These are phyloP conservation scores for Paxillus rubicundulus DNA, from an alignment of 768 basidiomycete species.

Conservation along the genomic window DNA sequence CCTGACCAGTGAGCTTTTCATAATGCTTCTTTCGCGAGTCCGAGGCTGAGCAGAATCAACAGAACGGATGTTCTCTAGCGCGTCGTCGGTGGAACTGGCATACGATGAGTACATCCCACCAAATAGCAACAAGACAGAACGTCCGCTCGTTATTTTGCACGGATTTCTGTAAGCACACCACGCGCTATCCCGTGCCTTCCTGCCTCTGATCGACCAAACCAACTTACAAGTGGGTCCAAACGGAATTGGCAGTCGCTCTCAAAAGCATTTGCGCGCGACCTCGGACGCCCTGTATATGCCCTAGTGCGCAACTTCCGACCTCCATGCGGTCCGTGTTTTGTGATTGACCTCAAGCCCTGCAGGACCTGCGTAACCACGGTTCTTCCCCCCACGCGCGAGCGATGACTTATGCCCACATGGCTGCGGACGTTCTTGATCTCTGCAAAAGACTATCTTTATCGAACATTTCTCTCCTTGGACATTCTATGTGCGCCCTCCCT, in stretches of 20 bases:
- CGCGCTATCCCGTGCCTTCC: neutral
- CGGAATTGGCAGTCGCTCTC: slow-evolving; percentile 86
- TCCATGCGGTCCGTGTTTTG: neutral
- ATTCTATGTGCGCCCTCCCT: slow-evolving; percentile 71
- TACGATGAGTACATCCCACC: slow-evolving; percentile 33
- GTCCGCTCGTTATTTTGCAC: slow-evolving; percentile 57
- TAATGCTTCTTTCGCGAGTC: neutral
- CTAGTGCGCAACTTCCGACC: slow-evolving; percentile 43
- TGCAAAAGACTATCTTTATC: slow-evolving; percentile 50
- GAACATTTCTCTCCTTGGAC: slow-evolving; percentile 76
- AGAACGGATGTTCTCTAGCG: slow-evolving; percentile 20
- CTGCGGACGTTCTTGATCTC: slow-evolving; percentile 71
- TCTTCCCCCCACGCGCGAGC: slow-evolving; percentile 70
- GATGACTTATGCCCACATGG: slow-evolving; percentile 80
- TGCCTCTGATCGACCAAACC: slow-evolving; percentile 2
- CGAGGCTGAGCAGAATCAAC: slow-evolving; percentile 10
- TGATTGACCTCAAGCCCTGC: neutral
- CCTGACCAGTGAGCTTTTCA: slow-evolving; percentile 4
- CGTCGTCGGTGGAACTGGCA: slow-evolving; percentile 26
- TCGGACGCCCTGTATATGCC: slow-evolving; percentile 68
- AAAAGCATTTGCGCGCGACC: slow-evolving; percentile 65
- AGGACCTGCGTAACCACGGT: slow-evolving; percentile 93
- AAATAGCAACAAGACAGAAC: slow-evolving; percentile 31
- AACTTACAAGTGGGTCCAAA: slow-evolving; percentile 66
- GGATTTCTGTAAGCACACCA: slow-evolving; percentile 54